These are phyloP conservation scores for Podospora fimiseda DNA, from an alignment of 495 filamentous ascomycete species.

Conservation along the genomic window DNA sequence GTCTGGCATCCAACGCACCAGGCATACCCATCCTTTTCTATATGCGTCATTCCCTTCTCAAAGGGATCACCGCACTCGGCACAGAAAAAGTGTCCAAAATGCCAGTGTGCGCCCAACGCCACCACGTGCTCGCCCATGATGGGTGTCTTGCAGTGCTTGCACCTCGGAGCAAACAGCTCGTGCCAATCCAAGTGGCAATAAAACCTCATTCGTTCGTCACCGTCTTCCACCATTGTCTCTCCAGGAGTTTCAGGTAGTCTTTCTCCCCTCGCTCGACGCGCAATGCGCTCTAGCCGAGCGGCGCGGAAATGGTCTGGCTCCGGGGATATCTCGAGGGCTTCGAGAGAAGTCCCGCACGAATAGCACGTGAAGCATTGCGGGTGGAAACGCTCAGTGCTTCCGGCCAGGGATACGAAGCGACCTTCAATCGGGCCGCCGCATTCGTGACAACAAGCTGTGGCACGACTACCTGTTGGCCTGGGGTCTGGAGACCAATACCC, in stretches of 20 bases:
- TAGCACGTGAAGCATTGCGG: constrained; percentile 89
- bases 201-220: constrained; percentile 67
- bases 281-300: constrained; percentile 65
- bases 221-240: constrained; percentile 58
- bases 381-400: constrained; percentile 67
- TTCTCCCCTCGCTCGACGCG: constrained; percentile 53
- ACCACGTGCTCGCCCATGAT: constrained; percentile 94
- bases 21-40: constrained; percentile 98
- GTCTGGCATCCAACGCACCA: constrained; percentile 95
- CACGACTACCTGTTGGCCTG: constrained; percentile 46
- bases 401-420: constrained; percentile 77
- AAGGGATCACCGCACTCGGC: constrained; percentile 98
- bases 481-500: constrained; percentile 44
- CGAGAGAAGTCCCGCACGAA: constrained; percentile 78
- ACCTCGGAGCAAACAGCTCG: constrained; percentile 85
- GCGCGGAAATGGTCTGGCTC: constrained; percentile 68
- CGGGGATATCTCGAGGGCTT: constrained; percentile 92
- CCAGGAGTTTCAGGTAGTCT: constrained; percentile 48
- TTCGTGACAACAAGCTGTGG: constrained; percentile 74
- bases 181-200: constrained; percentile 99
- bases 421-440: constrained; percentile 81
- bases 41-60: constrained; percentile 72
- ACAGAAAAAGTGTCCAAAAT: constrained; percentile 98
- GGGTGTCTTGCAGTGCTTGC: constrained; percentile 96
- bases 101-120: constrained; percentile 90